Conservation (phyloP, 257 asterid genomes). For the Capsicum rhomboideum region DNA sequence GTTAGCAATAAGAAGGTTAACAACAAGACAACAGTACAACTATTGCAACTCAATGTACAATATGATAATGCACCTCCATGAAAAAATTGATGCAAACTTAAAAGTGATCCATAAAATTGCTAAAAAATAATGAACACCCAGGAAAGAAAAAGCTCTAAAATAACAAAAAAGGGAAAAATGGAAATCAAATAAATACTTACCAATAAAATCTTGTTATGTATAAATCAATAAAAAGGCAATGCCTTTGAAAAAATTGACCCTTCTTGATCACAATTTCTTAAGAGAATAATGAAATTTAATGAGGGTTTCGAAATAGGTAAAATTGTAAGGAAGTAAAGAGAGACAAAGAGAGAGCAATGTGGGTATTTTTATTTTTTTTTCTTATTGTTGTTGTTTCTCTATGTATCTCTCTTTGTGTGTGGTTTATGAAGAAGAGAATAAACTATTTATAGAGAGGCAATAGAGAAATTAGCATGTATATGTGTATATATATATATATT, state of each 20-base stretch:
- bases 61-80: neutral
- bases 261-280: neutral
- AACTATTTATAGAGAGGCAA: neutral
- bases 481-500: no score
- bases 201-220: neutral
- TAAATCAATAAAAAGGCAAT: neutral
- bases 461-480: neutral
- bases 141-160: neutral
- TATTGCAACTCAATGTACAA: neutral
- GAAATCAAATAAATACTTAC: neutral
- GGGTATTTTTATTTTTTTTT: neutral
- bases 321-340: neutral
- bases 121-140: neutral
- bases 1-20: neutral
- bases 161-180: neutral
- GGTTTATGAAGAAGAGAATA: neutral
- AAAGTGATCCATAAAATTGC: neutral
- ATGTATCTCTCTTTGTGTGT: neutral
- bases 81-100: neutral
- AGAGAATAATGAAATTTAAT: neutral
- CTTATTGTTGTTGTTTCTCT: neutral
- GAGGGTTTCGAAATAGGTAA: neutral
- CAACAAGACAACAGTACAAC: neutral
- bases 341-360: neutral
- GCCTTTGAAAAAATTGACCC: neutral